Base-by-base conservation (phyloP, 2,329 filamentous ascomycete genomes). In the Furcasterigmium sp. region DNA sequence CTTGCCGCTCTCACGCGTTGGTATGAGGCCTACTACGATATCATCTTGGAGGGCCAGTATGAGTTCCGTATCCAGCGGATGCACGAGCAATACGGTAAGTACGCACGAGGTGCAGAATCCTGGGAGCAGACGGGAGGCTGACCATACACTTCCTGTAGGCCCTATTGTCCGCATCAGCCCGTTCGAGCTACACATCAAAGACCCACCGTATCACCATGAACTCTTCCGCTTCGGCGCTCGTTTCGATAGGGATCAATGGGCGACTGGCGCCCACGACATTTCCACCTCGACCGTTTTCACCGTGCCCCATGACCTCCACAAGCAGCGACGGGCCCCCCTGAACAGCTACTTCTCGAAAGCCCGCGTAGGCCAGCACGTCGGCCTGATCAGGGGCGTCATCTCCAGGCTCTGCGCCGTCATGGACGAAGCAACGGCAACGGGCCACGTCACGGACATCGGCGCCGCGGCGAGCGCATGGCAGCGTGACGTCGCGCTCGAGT, bases 91-190 rank as follows among this genome's bases (percentile, higher is more conserved):
- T 51, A 49, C 30, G 49, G 48, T 40, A 21, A 8, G 18, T 30
- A 6, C 5, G 17, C 14, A 3, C 28, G 25, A n/a, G 8, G 28
- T 8, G 2, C 19, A 5, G 4, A 5, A 13, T 34, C n/a, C n/a
- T n/a, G n/a, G 9, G 7, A 21, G 3, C n/a, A 11, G 5, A 10
- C 13, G 13, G 10, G 8, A 11, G 15, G 21, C 21, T n/a, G 14
- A 10, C 28, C 30, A 21, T 30, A 17, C 26, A 9, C 3, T 10
- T 9, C 15, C 15, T 4, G 14, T 13, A 61, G 57, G 56, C 6
- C 57, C 59, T 7, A 63, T 69, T 34, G 53, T 67, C 37, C 62
- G 67, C 29, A 67, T 67, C 48, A 63, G 54, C 45, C 64, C 64
- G 5, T 35, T 49, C 36, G 52, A 59, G 40, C 44, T 62, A 2